Conservation (phyloP, 805 yeast species). For the Kregervanrija delftensis region DNA sequence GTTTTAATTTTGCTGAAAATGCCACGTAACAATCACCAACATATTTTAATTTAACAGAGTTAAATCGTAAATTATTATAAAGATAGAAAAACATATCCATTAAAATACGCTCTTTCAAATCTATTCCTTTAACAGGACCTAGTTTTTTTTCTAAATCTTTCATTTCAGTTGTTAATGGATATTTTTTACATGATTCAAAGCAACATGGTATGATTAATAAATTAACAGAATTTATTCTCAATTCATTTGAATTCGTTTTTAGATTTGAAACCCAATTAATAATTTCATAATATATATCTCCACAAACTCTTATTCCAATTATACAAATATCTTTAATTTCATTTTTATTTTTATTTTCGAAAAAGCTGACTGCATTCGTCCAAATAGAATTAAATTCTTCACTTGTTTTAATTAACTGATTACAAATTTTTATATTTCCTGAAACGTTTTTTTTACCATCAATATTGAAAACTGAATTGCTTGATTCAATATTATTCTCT, state of each 20-base stretch:
- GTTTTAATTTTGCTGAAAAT: too few relatives aligned
- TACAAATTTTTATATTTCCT: constrained; percentile 11
- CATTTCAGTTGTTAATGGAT: constrained; percentile 5
- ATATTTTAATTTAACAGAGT: too few relatives aligned
- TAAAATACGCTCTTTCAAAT: not conserved
- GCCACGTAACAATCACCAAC: too few relatives aligned
- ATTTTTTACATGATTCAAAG: constrained; percentile 8
- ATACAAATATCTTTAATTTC: constrained; percentile 4
- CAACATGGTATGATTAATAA: constrained; percentile 17
- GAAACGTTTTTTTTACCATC: not conserved
- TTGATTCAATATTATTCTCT: not conserved
- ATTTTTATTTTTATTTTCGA: not conserved
- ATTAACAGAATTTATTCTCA: not conserved
- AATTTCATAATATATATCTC: constrained; percentile 18
- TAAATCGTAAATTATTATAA: too few relatives aligned
- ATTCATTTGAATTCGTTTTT: not conserved
- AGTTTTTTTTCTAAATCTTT: not conserved
- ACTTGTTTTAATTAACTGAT: constrained; percentile 1
- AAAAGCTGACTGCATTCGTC: constrained; percentile 6
- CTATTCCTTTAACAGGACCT: not conserved
- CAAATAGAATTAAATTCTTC: constrained; percentile 7
- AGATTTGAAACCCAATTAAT: constrained; percentile 9
- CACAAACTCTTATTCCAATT: constrained; percentile 21
- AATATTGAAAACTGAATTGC: not conserved
- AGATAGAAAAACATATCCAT: constrained; percentile 8